Percentiles rank a stretch among this genome's conserved stretches.
Conservation (phyloP, 139 green algal genomes). For the Chlorella sp. region DNA sequence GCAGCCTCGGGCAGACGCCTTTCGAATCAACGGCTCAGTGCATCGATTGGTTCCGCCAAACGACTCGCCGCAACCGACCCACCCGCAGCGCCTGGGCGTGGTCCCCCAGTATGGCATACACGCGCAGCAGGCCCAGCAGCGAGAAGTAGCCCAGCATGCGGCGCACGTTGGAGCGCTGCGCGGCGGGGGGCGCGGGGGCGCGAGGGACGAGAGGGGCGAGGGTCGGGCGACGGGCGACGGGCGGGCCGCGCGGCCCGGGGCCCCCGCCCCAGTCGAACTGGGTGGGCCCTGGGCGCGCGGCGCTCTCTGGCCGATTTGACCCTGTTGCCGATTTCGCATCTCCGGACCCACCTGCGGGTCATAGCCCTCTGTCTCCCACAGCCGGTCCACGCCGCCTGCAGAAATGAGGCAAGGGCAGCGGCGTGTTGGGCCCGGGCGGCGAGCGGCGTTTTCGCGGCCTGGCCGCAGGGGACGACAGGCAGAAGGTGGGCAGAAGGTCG, state of each 20-base stretch:
- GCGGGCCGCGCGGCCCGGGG: too few species aligned
- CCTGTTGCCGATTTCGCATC: too few species aligned
- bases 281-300: too few species aligned
- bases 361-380: constrained; percentile 83
- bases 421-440: too few species aligned
- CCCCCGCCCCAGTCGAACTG: too few species aligned
- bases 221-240: background rate
- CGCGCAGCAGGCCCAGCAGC: constrained; percentile 87
- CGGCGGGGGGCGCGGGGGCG: background rate
- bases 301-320: too few species aligned
- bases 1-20: too few species aligned
- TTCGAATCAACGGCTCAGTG: too few species aligned
- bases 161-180: constrained; percentile 89
- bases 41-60: too few species aligned
- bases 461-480: too few species aligned
- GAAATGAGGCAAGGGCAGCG: too few species aligned
- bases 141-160: constrained; percentile 95
- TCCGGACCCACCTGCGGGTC: constrained; percentile 36
- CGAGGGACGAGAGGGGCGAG: background rate
- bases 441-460: too few species aligned
- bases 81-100: constrained; percentile 77
- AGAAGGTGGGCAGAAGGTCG: constrained; percentile 1
- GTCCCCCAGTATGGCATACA: constrained; percentile 93
- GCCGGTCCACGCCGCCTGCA: constrained; percentile 43
- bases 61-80: constrained; percentile 21